Evolutionary conservation across 495 filamentous ascomycete species (phyloP), one percentile per base, ranked within the genome.

Genomic region (Zalerion maritima): DNA sequence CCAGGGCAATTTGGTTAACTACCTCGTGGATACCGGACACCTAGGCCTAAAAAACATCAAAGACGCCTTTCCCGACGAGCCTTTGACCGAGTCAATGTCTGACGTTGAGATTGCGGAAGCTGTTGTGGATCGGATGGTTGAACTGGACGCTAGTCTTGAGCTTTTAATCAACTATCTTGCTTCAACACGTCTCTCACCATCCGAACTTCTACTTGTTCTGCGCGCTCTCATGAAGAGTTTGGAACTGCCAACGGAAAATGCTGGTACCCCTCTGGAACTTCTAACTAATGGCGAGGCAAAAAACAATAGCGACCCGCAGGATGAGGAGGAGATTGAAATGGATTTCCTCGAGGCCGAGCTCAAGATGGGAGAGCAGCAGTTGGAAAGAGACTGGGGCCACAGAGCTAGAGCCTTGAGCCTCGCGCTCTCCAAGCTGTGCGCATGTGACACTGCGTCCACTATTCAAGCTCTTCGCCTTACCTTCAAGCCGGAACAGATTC

Each of bases 401-500:
- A 57, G 64, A 14, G 54, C 54, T 1, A 46, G 52, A 5, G 63
- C 57, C 4, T 32, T 71, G 14, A 62, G 58, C 22, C 43, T 62
- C 5, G 58, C 65, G 2, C 69, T 87, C 18, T 58, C 62, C 18
- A 74, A 76, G 41, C 66, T 92, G 6, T 69, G 75, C 41, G 47
- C 58, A 13, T 78, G 77, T 40, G 70, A 82, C 0, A 38, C 54
- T 11, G 31, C 55, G 1, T 42, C 61, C 0, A 65, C 79, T 14
- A 66, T 73, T 8, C 51, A 65, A 32, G 63, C 73, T 19, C 58
- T 94, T 19, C 77, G 78, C 32, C 57, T 60, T 6, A 67, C 62
- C 13, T 69, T 85, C 38, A 67, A 66, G 9, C 68, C 64, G 5
- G 57, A 73, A 13, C 81, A 93, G 30, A 62, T 78, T 13, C 57